Percentiles rank a stretch among this genome's conserved stretches.
These are phyloP conservation scores for Santalum album DNA, from an alignment of 164 flowering plant species.

Conservation along the genomic window DNA sequence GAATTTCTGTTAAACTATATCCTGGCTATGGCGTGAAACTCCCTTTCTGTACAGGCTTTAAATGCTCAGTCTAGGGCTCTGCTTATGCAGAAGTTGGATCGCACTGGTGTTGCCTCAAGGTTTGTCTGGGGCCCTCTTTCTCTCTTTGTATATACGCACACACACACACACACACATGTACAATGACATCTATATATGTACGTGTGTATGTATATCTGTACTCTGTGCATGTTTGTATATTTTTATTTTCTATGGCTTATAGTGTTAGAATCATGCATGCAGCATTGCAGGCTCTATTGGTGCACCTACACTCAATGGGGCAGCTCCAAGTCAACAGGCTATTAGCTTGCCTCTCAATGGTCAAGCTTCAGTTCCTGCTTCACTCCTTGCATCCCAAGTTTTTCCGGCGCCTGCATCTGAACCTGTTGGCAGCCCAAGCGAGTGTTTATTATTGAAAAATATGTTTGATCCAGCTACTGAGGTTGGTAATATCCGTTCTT, in stretches of 20 bases:
- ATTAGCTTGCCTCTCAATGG: slow-evolving; percentile 36
- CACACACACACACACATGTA: too few relatives aligned
- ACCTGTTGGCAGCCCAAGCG: slow-evolving; percentile 67
- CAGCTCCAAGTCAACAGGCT: slow-evolving; percentile 38
- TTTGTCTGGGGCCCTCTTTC: slow-evolving; percentile 13
- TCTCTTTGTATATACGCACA: too few relatives aligned
- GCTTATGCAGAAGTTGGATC: slow-evolving; percentile 83
- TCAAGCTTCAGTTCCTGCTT: slow-evolving; percentile 30
- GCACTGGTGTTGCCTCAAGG: slow-evolving; percentile 80
- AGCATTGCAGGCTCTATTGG: slow-evolving; percentile 75
- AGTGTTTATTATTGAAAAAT: slow-evolving; percentile 70
- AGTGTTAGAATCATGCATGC: slow-evolving; percentile 12
- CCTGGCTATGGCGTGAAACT: not conserved
- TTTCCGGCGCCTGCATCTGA: slow-evolving; percentile 27
- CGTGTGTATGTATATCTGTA: too few relatives aligned
- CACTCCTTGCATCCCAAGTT: slow-evolving; percentile 29
- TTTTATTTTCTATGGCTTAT: too few relatives aligned
- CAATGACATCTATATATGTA: slow-evolving; percentile 3
- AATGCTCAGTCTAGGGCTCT: slow-evolving; percentile 93
- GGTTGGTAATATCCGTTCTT: slow-evolving; percentile 30
- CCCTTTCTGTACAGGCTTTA: slow-evolving; percentile 58
- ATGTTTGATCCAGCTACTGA: slow-evolving; percentile 90
- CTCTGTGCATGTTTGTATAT: too few relatives aligned
- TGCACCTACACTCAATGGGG: slow-evolving; percentile 51
- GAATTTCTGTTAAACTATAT: not conserved